Percentiles rank a stretch among this genome's conserved stretches.
Evolutionary conservation across 1,139 yeast genomes (phyloP).

Genomic region (Nakaseomyces kungkrabaensis): DNA sequence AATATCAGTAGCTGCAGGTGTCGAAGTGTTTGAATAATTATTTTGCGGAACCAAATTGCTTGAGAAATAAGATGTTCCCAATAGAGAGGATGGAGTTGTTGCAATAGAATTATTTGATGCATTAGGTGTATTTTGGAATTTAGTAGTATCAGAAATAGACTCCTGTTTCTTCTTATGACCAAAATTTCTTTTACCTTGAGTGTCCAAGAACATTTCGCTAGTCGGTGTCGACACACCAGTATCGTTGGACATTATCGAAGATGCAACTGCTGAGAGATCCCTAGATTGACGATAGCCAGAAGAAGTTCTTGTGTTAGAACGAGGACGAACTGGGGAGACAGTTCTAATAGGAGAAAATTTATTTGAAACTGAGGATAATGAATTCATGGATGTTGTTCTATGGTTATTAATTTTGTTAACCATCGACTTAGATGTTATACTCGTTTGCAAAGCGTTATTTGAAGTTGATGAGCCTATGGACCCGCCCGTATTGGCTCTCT

Average conservation of each 20-base stretch:
- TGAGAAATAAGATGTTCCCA: constrained; percentile 17
- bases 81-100: constrained; percentile 13
- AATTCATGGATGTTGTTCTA: constrained; percentile 19
- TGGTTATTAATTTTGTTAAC: constrained; percentile 9
- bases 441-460: background rate
- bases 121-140: constrained; percentile 9
- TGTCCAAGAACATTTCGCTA: constrained; percentile 16
- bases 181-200: constrained; percentile 9
- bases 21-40: constrained; percentile 20
- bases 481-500: constrained; percentile 26
- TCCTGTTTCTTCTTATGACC: constrained; percentile 22
- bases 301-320: constrained; percentile 22
- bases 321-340: constrained; percentile 25
- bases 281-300: constrained; percentile 20
- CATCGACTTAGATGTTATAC: constrained; percentile 1
- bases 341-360: constrained; percentile 26
- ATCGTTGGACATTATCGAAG: constrained; percentile 6
- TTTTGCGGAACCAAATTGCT: constrained; percentile 14
- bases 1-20: constrained; percentile 16
- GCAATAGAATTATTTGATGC: constrained; percentile 8
- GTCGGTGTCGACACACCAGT: constrained; percentile 4
- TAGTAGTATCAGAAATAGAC: constrained; percentile 21
- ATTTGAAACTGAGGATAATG: constrained; percentile 19
- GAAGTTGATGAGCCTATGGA: constrained; percentile 14
- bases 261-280: constrained; percentile 13